These are phyloP conservation scores for Aspergillus sp. DNA, from an alignment of 2,329 filamentous ascomycete genomes.

Conservation along the genomic window DNA sequence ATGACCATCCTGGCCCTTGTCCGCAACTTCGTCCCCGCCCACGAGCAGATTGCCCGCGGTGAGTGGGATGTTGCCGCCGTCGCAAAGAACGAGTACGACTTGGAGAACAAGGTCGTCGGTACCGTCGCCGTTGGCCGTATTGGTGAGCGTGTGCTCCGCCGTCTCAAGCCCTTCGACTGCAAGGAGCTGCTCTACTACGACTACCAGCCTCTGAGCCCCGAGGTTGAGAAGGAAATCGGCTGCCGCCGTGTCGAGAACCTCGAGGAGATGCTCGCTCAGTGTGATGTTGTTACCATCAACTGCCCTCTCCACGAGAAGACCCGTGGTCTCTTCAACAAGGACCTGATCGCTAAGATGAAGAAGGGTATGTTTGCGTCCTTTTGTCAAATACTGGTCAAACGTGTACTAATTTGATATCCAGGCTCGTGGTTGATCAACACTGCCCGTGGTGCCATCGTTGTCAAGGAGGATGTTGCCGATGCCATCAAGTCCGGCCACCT, in stretches of 20 bases:
- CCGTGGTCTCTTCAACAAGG: conserved; percentile 94
- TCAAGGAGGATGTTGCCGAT: conserved; percentile 97
- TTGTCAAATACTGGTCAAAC: too few species aligned
- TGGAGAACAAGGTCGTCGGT: conserved; percentile 95
- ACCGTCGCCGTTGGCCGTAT: conserved; percentile 97
- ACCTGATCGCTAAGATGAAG: conserved; percentile 99
- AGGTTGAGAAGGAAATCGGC: conserved; percentile 93
- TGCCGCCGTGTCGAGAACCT: conserved; percentile 81
- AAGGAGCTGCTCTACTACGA: conserved; percentile 99
- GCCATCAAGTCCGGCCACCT: conserved; percentile 83
- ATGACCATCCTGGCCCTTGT: conserved; percentile 97
- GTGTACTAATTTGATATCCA: conserved; percentile 22
- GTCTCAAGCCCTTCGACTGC: conserved; percentile 97
- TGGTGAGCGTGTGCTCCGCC: conserved; percentile 92
- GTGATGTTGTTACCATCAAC: conserved; percentile 98
- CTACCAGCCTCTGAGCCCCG: conserved; percentile 86
- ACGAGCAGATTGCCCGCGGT: conserved; percentile 83
- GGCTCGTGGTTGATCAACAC: conserved; percentile 98
- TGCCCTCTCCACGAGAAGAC: conserved; percentile 99
- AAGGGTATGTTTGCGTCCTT: conserved; percentile 54
- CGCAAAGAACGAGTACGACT: conserved; percentile 97
- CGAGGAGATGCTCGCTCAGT: conserved; percentile 91
- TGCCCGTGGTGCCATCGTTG: conserved; percentile 95
- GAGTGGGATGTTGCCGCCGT: conserved; percentile 95
- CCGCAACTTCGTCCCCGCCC: conserved; percentile 97